Base-by-base conservation (phyloP, 225 moss, liverwort and hornwort species). In the Anthoceros angustus region DNA sequence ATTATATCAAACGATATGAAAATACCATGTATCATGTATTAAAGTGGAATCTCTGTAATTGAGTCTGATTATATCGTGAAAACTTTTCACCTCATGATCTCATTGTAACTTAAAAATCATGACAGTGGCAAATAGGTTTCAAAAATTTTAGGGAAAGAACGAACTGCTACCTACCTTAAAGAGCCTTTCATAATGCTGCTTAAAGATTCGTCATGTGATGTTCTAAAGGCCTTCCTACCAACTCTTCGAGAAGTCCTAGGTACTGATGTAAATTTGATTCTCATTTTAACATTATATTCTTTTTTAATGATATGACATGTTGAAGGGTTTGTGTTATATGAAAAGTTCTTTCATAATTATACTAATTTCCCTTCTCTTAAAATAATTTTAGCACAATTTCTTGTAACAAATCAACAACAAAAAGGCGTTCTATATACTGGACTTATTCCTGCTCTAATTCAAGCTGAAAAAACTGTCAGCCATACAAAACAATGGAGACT, bases 401-500 rank as follows among this genome's bases (percentile, higher is more conserved):
- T 78, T 72, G 77, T 87, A 42, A 86, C 83, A 38, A 91, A 81
- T 72, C 77, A 79, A 62, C 87, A 86, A 45, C 85, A 87, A 43
- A 92, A 83, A 74, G 77, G 76, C 2, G 77, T 77, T 64, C 63
- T 84, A 70, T 89, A 82, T 78, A 66, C 79, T 40, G 73, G 82
- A 62, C 66, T 89, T 73, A 70, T 92, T 65, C 86, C 84, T 72
- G 78, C 92, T 43, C 72, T 98, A 63, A 61, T 92, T 67, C 77
- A 68, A 73, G 87, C 89, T 66, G 98, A 86, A 46, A 78, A 84
- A 65, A 76, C 80, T 69, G 71, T 85, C 62, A 86, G 83, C 66
- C 43, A 70, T 67, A 86, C 84, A 64, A 92, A 73, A 67, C 91
- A 88, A 62, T 98, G 92, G 98, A 87, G 98, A 63, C 81, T 87